Percentiles rank a stretch among this genome's conserved stretches.
These are phyloP conservation scores for Fusarium bactridioides DNA, from an alignment of 2,329 filamentous ascomycete genomes.

Conservation along the genomic window DNA sequence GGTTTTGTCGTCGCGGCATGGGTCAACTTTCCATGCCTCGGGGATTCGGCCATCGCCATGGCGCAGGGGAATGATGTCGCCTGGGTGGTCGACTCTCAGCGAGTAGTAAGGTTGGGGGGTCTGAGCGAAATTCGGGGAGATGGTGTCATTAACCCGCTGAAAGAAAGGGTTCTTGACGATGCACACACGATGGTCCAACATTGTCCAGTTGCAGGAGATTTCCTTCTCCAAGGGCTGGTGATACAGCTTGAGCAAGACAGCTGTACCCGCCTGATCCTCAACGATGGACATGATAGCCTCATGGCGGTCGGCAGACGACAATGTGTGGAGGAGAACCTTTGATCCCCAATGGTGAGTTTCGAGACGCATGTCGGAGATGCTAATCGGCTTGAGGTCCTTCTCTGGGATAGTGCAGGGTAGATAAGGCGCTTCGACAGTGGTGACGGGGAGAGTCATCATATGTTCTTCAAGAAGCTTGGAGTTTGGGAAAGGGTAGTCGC, in stretches of 20 bases:
- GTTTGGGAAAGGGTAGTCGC: background rate
- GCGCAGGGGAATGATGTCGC: background rate
- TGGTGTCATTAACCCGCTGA: background rate
- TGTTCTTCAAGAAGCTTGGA: background rate
- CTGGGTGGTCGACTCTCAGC: background rate
- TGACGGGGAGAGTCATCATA: background rate
- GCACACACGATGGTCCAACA: background rate
- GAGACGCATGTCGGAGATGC: background rate
- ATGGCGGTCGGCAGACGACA: background rate
- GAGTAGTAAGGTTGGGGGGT: background rate
- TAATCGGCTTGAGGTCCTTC: background rate
- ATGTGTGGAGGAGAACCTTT: background rate
- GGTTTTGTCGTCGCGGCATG: background rate
- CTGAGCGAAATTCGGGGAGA: background rate
- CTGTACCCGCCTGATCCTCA: background rate
- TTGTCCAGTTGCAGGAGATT: background rate
- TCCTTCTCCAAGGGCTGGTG: background rate
- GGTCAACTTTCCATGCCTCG: background rate
- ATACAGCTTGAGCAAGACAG: background rate
- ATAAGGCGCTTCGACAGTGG: background rate
- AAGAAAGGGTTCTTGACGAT: background rate
- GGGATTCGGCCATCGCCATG: background rate
- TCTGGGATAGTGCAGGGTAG: background rate
- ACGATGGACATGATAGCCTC: background rate
- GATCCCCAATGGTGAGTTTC: background rate